Percentiles rank a stretch among this genome's conserved stretches.
These are phyloP conservation scores for Talaromyces sp. DNA, from an alignment of 2,329 filamentous ascomycete genomes.

Conservation along the genomic window DNA sequence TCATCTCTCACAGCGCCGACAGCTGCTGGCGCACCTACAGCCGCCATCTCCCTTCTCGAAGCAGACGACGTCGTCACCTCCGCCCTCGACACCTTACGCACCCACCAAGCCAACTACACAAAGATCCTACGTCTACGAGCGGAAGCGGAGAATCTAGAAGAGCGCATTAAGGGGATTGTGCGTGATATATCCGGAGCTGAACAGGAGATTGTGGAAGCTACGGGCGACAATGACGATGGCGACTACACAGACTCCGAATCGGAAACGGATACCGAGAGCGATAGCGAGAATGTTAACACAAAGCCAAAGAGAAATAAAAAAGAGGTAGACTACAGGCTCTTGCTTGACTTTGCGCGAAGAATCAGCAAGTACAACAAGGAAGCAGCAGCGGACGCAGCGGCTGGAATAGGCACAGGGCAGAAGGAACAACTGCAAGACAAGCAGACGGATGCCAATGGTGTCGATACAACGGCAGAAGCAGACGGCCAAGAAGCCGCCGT, in stretches of 20 bases:
- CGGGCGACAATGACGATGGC: conserved; percentile 19
- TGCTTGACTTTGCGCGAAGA: conserved; percentile 40
- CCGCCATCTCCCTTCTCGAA: conserved; percentile 33
- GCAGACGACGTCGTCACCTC: conserved; percentile 37
- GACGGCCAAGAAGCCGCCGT: conserved; percentile 22
- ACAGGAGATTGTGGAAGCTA: conserved; percentile 32
- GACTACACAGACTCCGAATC: conserved; percentile 28
- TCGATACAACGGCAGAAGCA: conserved; percentile 7
- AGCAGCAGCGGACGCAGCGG: conserved; percentile 38
- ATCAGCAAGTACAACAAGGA: conserved; percentile 44
- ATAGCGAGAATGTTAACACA: conserved; percentile 21
- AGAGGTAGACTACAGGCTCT: conserved; percentile 38
- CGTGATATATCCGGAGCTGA: conserved; percentile 33
- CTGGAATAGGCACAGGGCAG: conserved; percentile 14
- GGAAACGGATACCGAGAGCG: conserved; percentile 22
- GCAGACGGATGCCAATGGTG: conserved; percentile 23
- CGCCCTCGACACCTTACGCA: conserved; percentile 36
- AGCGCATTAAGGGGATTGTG: conserved; percentile 37
- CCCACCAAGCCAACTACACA: conserved; percentile 40
- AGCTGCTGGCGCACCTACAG: conserved; percentile 36
- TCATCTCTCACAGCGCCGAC: conserved; percentile 38
- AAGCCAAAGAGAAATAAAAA: conserved; percentile 18
- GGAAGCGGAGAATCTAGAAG: conserved; percentile 35
- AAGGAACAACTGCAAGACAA: conserved; percentile 15
- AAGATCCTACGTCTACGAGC: conserved; percentile 35